Conservation (phyloP, 164 flowering plant species). For the Litsea cubeba region DNA sequence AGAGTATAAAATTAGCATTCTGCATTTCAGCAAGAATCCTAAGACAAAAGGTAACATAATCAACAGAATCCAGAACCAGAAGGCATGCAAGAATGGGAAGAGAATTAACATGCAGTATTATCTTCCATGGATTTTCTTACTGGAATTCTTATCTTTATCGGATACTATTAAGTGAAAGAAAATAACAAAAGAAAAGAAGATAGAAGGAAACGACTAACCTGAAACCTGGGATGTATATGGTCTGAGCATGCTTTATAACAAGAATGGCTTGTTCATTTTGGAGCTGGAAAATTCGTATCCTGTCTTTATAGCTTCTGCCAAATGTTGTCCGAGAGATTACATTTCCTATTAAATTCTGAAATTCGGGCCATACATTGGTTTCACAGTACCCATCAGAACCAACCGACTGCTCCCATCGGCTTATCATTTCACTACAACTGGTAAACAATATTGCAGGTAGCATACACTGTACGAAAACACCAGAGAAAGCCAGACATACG, state of each 20-base stretch:
- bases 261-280: conserved; percentile 15
- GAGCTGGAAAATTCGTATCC: conserved; percentile 24
- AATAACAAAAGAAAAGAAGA: neutral
- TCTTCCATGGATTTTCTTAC: too few relatives aligned
- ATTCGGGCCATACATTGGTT: conserved; percentile 23
- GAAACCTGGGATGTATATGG: conserved; percentile 26
- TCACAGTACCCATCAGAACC: conserved; percentile 12
- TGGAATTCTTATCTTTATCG: too few relatives aligned
- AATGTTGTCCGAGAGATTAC: conserved; percentile 29
- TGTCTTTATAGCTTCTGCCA: conserved; percentile 30
- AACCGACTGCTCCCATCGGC: conserved; percentile 18
- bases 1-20: too few relatives aligned
- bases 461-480: conserved; percentile 20
- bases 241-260: neutral
- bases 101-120: too few relatives aligned
- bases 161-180: neutral
- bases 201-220: conserved; percentile 11
- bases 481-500: too few relatives aligned
- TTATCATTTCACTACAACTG: conserved; percentile 14
- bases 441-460: conserved; percentile 21
- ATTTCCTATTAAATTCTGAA: conserved; percentile 23
- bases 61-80: too few relatives aligned
- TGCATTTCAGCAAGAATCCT: too few relatives aligned
- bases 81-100: too few relatives aligned
- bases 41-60: too few relatives aligned